A percentile compares a stretch with the other conserved stretches of the same genome.
Conservation (phyloP, 2,329 filamentous ascomycete species). For the Beauveria australis region DNA sequence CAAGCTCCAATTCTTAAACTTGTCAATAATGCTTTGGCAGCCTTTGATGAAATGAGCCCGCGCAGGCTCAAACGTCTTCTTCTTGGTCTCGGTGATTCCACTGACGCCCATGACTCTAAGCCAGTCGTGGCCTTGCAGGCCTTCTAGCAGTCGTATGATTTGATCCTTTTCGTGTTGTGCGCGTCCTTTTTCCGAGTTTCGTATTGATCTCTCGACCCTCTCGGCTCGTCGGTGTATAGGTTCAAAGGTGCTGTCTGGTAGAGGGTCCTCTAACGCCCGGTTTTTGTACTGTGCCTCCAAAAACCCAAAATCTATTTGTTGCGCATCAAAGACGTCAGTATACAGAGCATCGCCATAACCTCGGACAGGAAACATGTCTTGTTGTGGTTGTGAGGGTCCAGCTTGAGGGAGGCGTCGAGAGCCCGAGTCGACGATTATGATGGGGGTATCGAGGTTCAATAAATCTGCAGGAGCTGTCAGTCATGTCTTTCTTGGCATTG, state of each 20-base stretch:
- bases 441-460: slow-evolving; percentile 62
- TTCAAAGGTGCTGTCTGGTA: slow-evolving; percentile 48
- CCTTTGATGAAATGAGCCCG: slow-evolving; percentile 77
- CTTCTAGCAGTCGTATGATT: slow-evolving; percentile 62
- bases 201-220: slow-evolving; percentile 51
- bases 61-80: slow-evolving; percentile 79
- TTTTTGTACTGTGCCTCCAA: slow-evolving; percentile 38
- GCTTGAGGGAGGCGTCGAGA: slow-evolving; percentile 23
- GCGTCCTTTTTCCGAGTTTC: slow-evolving; percentile 55
- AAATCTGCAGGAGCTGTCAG: slow-evolving; percentile 46
- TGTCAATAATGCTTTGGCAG: slow-evolving; percentile 72
- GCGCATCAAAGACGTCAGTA: slow-evolving; percentile 46
- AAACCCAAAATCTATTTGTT: slow-evolving; percentile 48
- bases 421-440: slow-evolving; percentile 57
- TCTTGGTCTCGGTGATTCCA: slow-evolving; percentile 74
- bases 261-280: slow-evolving; percentile 41
- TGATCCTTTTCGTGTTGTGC: slow-evolving; percentile 61
- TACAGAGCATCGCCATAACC: slow-evolving; percentile 50
- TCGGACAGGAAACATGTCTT: slow-evolving; percentile 32
- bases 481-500: background rate
- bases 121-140: slow-evolving; percentile 88
- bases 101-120: slow-evolving; percentile 84
- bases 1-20: slow-evolving; percentile 80
- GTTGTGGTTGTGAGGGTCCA: slow-evolving; percentile 19
- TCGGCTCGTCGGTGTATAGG: slow-evolving; percentile 50